phyloP scores from a whole-genome alignment of 257 asterid species.

The Ehretia macrophylla region DNA sequence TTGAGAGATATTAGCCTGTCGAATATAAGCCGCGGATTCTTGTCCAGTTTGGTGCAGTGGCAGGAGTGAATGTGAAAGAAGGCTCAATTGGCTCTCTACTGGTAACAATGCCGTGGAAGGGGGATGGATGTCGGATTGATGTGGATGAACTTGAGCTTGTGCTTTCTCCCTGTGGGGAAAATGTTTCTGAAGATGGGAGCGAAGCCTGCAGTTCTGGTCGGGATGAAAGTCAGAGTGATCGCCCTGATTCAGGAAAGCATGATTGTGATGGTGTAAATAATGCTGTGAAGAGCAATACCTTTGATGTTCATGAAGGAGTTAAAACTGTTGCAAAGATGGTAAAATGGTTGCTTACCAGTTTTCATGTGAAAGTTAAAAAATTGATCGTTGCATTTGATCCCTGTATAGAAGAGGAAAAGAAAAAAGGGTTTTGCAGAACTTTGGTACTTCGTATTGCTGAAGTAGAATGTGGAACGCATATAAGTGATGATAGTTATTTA shows the following conservation, averaged over 20 bases:
- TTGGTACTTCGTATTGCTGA: conserved; percentile 86
- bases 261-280: conserved; percentile 34
- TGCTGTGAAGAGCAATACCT: conserved; percentile 34
- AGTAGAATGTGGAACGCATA: conserved; percentile 74
- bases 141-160: conserved; percentile 89
- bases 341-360: conserved; percentile 86
- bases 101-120: conserved; percentile 91
- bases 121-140: conserved; percentile 79
- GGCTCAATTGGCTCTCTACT: conserved; percentile 85
- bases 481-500: conserved; percentile 63
- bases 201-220: conserved; percentile 34
- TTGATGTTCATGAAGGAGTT: conserved; percentile 97
- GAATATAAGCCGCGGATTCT: background rate
- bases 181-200: conserved; percentile 30
- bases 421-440: conserved; percentile 43
- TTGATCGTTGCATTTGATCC: conserved; percentile 89
- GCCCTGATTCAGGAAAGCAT: conserved; percentile 34
- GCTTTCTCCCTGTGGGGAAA: conserved; percentile 55
- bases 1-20: background rate
- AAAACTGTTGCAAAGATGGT: conserved; percentile 95
- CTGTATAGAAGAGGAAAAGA: conserved; percentile 40
- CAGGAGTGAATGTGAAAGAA: conserved; percentile 66
- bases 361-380: conserved; percentile 68
- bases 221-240: conserved; percentile 17
- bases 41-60: conserved; percentile 58